Percentiles rank a stretch among this genome's conserved stretches.
These are phyloP conservation scores for Candida awuae DNA, from an alignment of 805 yeast species.

Conservation along the genomic window DNA sequence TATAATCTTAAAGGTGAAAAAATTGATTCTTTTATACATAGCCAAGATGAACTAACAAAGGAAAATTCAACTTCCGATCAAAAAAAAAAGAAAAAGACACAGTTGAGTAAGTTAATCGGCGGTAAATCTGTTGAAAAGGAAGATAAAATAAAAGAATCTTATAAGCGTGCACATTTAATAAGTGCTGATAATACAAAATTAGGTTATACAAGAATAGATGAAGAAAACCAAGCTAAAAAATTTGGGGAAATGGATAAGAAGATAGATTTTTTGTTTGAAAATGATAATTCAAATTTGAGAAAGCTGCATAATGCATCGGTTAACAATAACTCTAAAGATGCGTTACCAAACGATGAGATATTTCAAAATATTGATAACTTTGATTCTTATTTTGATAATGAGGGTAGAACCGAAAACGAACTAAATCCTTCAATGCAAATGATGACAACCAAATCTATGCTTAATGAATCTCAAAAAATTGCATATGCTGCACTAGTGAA, in stretches of 20 bases:
- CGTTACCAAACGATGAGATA: conserved; percentile 9
- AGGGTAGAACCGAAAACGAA: conserved; percentile 28
- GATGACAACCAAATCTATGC: conserved; percentile 69
- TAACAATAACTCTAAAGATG: not conserved
- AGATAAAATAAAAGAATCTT: conserved; percentile 12
- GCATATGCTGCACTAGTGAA: conserved; percentile 87
- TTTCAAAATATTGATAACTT: conserved; percentile 20
- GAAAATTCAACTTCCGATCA: conserved; percentile 6
- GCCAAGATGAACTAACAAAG: conserved; percentile 18
- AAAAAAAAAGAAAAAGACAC: conserved; percentile 10
- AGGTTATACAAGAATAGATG: conserved; percentile 85
- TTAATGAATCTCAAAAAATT: conserved; percentile 76
- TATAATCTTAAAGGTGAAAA: conserved; percentile 75
- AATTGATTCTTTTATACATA: conserved; percentile 33
- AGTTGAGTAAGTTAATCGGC: conserved; percentile 6
- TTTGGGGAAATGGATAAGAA: conserved; percentile 44
- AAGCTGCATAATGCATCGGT: conserved; percentile 20
- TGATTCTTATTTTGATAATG: conserved; percentile 14
- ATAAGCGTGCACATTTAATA: conserved; percentile 17
- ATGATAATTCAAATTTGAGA: conserved; percentile 26
- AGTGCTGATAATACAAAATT: conserved; percentile 43
- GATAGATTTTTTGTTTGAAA: conserved; percentile 44
- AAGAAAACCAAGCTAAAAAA: conserved; percentile 75
- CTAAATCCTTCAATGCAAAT: conserved; percentile 55
- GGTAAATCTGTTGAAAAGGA: conserved; percentile 10